Evolutionary conservation across 805 yeast species (phyloP), one percentile per base, ranked within the genome.

Genomic region (Metschnikowia kunwiensis): DNA sequence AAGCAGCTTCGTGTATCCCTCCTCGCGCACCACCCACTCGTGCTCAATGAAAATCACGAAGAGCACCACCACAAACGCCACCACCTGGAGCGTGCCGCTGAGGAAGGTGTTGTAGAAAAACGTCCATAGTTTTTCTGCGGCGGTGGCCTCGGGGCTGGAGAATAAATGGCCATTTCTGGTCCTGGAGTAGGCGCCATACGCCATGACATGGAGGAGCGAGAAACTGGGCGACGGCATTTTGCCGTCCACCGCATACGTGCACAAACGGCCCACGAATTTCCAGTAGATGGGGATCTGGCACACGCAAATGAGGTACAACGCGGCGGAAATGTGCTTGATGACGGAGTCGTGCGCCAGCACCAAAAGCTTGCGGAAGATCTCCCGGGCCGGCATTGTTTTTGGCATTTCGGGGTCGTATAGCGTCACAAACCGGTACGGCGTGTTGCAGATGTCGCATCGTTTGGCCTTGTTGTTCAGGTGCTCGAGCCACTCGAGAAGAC

Each of bases 401-500:
- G 94, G 93, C 78, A 82, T 82, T 30, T 75, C 59, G 2, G 74
- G 77, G 32, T 73, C 74, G 55, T 82, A 85, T 2, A 78, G 70
- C 16, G 86, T 82, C 20, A 72, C 70, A 57, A 85, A 85, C 38
- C 68, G 71, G 59, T 83, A 88, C 19, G 78, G 75, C 23, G 83
- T 68, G 51, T 87, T 82, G 58, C 97, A 93, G 26, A 93, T 84
- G 57, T 91, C 97, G 71, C 97, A 93, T 24, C 75, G 70, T 38
- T 59, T 58, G 9, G 80, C 70, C 22, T 72, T 72, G 41, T 80
- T 77, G 34, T 74, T 68, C 13, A 85, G 69, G 54, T 78, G 88
- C 33, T 72, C 69, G 26, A 93, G 73, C 98, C 98, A 91, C 53
- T 86, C 93, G 51, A 79, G 65, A 30, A 91, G 62, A 44, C 99